Conservation (phyloP, 2,329 filamentous ascomycete genomes). For the Laburnicola sp. region DNA sequence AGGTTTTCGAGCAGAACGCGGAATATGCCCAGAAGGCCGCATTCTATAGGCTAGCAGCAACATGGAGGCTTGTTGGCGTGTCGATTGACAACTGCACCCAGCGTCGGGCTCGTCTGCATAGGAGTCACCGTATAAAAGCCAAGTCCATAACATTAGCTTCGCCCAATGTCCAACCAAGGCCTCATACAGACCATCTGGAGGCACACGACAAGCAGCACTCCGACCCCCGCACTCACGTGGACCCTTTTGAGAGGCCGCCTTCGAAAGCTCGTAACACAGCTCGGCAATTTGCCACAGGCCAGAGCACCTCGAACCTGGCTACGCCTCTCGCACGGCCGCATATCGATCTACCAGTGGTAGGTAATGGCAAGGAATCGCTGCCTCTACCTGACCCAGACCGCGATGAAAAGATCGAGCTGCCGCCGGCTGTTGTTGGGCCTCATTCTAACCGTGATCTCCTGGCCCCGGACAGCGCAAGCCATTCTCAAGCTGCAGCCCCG, state of each 20-base stretch:
- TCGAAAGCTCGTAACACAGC: constrained; percentile 15
- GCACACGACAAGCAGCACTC: constrained; percentile 36
- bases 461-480: constrained; percentile 11
- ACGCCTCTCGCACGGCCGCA: constrained; percentile 58
- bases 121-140: constrained; percentile 28
- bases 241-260: constrained; percentile 38
- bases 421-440: constrained; percentile 38
- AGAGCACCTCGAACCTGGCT: constrained; percentile 59
- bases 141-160: constrained; percentile 18
- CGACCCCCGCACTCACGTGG: constrained; percentile 38
- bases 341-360: constrained; percentile 10
- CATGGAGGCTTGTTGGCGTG: constrained; percentile 61
- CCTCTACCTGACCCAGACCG: constrained; percentile 43
- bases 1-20: constrained; percentile 58
- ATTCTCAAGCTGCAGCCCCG: constrained; percentile 16
- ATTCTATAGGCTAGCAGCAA: constrained; percentile 58
- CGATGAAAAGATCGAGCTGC: constrained; percentile 41
- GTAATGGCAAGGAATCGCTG: constrained; percentile 12
- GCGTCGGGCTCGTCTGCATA: constrained; percentile 41
- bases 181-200: constrained; percentile 19
- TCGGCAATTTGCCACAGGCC: constrained; percentile 39
- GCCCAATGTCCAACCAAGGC: constrained; percentile 14
- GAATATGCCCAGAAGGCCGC: constrained; percentile 56
- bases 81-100: constrained; percentile 55
- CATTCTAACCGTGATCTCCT: constrained; percentile 12